These are phyloP conservation scores for Saccharomycopsis microspora DNA, from an alignment of 805 yeast genomes.

Conservation along the genomic window DNA sequence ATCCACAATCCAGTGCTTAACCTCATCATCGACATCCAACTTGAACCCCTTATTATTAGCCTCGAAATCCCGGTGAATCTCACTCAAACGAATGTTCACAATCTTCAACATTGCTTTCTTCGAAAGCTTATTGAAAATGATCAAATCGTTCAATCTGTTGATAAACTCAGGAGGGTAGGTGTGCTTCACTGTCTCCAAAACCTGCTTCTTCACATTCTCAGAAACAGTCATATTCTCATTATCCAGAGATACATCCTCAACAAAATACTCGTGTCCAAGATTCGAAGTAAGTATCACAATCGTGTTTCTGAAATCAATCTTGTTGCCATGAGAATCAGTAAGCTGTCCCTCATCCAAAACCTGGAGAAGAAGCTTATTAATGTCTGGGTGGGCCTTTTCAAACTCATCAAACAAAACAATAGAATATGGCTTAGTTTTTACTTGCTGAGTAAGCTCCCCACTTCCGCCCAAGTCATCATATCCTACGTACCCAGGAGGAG, in stretches of 20 bases:
- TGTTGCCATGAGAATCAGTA: slow-evolving; percentile 92
- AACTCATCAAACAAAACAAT: slow-evolving; percentile 92
- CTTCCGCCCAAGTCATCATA: slow-evolving; percentile 67
- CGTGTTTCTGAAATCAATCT: slow-evolving; percentile 88
- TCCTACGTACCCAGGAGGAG: slow-evolving; percentile 97
- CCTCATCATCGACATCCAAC: slow-evolving; percentile 43
- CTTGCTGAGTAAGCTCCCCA: slow-evolving; percentile 95
- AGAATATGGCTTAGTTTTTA: slow-evolving; percentile 87
- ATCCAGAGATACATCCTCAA: slow-evolving; percentile 38
- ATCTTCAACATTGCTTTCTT: slow-evolving; percentile 64
- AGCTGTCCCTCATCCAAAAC: slow-evolving; percentile 91
- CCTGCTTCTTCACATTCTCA: slow-evolving; percentile 39
- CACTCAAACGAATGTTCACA: slow-evolving; percentile 74
- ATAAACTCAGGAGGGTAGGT: slow-evolving; percentile 91
- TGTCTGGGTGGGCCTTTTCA: slow-evolving; percentile 94
- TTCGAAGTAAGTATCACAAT: slow-evolving; percentile 95
- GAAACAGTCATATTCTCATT: slow-evolving; percentile 51
- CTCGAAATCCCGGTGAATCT: slow-evolving; percentile 64
- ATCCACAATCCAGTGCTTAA: slow-evolving; percentile 69
- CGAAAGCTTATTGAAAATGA: slow-evolving; percentile 85
- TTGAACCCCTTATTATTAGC: slow-evolving; percentile 62
- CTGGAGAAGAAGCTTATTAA: slow-evolving; percentile 81
- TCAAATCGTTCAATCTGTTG: slow-evolving; percentile 88
- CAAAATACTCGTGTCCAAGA: slow-evolving; percentile 84
- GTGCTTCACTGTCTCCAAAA: slow-evolving; percentile 55